Evolutionary conservation across 441 rosid species (phyloP), one percentile per base, ranked within the genome.

Genomic region (Populus hybrid): DNA sequence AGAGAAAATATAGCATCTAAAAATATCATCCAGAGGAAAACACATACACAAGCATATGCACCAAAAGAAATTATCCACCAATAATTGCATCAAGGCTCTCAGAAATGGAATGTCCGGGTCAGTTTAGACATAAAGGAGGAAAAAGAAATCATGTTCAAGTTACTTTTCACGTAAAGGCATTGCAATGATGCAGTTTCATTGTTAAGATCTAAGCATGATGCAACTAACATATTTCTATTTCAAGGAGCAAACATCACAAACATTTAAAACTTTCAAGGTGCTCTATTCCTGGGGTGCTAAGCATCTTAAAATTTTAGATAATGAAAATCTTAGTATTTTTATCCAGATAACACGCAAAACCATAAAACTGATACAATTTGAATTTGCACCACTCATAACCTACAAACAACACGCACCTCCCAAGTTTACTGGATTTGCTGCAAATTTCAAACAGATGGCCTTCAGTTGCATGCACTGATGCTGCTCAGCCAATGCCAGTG

Each of bases 401-500:
- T 80, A 88, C 20, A 63, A 78, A 80, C 82, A 86, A 84, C 77
- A 88, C 93, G 10, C 81, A 93, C 98, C 99, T 82, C 91, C 87
- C 90, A 92, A 84, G 79, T 94, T 94, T 77, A 82, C 75, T 30
- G 97, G 93, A 82, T 79, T 84, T 76, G 97, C 94, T 71, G 90
- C 94, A 85, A 89, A 94, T 77, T 92, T 90, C 84, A 94, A 81
- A 81, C 99, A 93, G 83, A 89, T 84, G 28, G 90, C 88, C 84
- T 92, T 93, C 57, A 93, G 92, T 78, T 90, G 93, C 65, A 82
- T 79, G 80, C 92, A 91, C 7, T 93, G 99, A 80, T 93, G 97
- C 81, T 92, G 96, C 84, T 95, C 98, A 24, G 99, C 99, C 12
- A 95, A 81, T n/a, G 94, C 98, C 78, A 95, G 98, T 32, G 98